Evolutionary conservation across 2,329 filamentous ascomycete species (phyloP), one percentile per base, ranked within the genome.

Genomic region (Chrysoporthe deuterocubensis): DNA sequence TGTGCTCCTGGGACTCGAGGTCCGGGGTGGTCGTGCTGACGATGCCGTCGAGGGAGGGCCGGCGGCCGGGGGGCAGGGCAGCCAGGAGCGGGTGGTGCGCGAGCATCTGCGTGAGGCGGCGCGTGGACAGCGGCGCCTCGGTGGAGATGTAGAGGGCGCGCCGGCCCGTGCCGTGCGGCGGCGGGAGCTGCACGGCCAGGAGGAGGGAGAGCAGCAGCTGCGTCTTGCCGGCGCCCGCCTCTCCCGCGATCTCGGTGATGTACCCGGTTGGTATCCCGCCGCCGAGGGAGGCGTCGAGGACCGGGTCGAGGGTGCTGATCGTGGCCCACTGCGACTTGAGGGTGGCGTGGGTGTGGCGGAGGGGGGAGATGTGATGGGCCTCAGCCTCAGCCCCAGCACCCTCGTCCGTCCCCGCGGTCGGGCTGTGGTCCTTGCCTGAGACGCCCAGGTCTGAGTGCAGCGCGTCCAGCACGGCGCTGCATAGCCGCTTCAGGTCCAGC

Each of bases 181-280:
- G 81, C 2, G 92, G 89, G 4, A 98, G 89, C 78, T 99, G 96
- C 18, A 90, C 90, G 43, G 94, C 87, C 44, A 98, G 89, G 57
- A 97, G 89, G 40, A 99, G 86, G 32, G 90, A 90, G 40, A 98
- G 87, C 40, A 98, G 89, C 75, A 97, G 89, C 78, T 99, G 96
- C 1, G 96, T 97, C 85, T 99, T 99, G 75, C 95, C 96, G 72
- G 90, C 92, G 73, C 94, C 96, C 71, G 93, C 97, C 82, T 98
- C 96, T 68, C 96, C 96, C 1, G 93, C 92, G 69, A 99, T 85
- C 78, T 99, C 96, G 8, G 93, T 94, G 75, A 99, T 83, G 78
- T 91, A 91, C 59, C 94, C 92, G 2, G 89, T 85, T 1, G 91
- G 92, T 66, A 98, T 86, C 26, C 96, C 96, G 60, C 94, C 95